Percentiles rank a stretch among this genome's conserved stretches.
These are phyloP conservation scores for Multifurca ochricompacta DNA, from an alignment of 768 basidiomycete genomes.

Conservation along the genomic window DNA sequence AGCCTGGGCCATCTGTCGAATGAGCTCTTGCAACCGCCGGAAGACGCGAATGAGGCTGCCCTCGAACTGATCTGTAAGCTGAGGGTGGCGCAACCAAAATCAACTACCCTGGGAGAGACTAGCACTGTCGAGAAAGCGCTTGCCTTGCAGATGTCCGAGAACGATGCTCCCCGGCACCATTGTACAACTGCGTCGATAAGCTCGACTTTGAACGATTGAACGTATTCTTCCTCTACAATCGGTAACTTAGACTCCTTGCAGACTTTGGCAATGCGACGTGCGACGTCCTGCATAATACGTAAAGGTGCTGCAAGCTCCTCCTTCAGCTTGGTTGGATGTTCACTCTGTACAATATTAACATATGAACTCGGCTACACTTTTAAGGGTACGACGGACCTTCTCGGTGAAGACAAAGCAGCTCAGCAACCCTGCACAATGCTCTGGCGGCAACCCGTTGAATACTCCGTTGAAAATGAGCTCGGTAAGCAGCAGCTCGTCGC, in stretches of 20 bases:
- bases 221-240: conserved; percentile 90
- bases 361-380: neutral
- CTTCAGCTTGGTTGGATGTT: conserved; percentile 75
- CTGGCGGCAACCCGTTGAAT: conserved; percentile 84
- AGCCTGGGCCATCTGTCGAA: conserved; percentile 93
- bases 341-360: conserved; percentile 48
- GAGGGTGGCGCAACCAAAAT: neutral
- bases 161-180: conserved; percentile 98
- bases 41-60: conserved; percentile 96
- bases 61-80: conserved; percentile 96
- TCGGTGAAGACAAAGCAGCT: conserved; percentile 98
- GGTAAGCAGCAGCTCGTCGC: conserved; percentile 92
- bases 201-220: conserved; percentile 94
- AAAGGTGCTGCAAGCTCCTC: conserved; percentile 92
- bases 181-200: conserved; percentile 97
- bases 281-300: conserved; percentile 92
- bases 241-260: conserved; percentile 88
- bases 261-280: conserved; percentile 92
- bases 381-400: conserved; percentile 53
- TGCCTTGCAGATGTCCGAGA: conserved; percentile 94
- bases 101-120: neutral
- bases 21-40: conserved; percentile 84
- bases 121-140: conserved; percentile 14
- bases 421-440: conserved; percentile 88
- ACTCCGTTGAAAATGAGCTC: conserved; percentile 97